These are phyloP conservation scores for Microglena sp. DNA, from an alignment of 139 green algal genomes.

Conservation along the genomic window DNA sequence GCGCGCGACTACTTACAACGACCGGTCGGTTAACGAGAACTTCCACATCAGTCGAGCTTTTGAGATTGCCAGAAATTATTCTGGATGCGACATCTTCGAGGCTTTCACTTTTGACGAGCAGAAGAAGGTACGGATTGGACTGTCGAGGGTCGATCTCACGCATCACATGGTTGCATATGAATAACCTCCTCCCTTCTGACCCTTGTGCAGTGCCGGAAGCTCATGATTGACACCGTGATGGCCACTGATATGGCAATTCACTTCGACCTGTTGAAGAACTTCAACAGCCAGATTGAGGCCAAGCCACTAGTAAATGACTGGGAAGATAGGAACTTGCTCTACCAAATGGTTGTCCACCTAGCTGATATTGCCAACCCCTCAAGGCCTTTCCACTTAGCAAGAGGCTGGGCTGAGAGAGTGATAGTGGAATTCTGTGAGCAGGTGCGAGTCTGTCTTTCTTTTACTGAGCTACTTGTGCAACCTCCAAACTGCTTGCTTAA, in stretches of 20 bases:
- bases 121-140: constrained; percentile 37
- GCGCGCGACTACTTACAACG: constrained; percentile 45
- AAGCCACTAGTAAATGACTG: constrained; percentile 27
- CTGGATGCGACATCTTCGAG: constrained; percentile 32
- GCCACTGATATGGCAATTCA: constrained; percentile 61
- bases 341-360: constrained; percentile 49
- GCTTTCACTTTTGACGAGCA: constrained; percentile 35
- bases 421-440: constrained; percentile 53
- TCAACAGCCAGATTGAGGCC: constrained; percentile 25
- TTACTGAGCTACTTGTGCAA: too few species aligned
- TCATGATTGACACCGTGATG: constrained; percentile 51
- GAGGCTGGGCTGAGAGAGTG: constrained; percentile 44
- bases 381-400: constrained; percentile 38
- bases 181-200: too few species aligned
- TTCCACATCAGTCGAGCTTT: constrained; percentile 44
- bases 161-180: too few species aligned
- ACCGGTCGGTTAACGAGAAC: constrained; percentile 54
- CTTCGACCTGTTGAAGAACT: constrained; percentile 46
- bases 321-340: constrained; percentile 39
- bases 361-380: constrained; percentile 53
- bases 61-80: constrained; percentile 22
- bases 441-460: too few species aligned
- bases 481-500: too few species aligned
- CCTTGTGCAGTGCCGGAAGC: constrained; percentile 39
- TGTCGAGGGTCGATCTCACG: too few species aligned